Evolutionary conservation across 2,329 filamentous ascomycete genomes (phyloP).

Genomic region (Beauveria medogensis): DNA sequence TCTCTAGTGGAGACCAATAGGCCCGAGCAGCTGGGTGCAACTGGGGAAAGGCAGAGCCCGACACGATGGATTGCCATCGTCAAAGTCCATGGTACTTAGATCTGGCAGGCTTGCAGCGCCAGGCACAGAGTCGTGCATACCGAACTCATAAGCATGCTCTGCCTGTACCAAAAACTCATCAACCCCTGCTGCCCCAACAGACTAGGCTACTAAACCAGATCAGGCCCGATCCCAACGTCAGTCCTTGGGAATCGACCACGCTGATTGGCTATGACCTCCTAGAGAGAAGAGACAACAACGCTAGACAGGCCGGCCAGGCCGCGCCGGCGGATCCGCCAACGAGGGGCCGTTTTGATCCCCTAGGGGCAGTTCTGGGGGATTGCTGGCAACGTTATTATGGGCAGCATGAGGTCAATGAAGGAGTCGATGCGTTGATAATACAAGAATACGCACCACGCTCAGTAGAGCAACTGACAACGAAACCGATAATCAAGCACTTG

Average conservation of each 20-base stretch:
- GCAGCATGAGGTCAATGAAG: too few species aligned
- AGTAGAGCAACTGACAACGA: too few species aligned
- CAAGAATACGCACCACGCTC: too few species aligned
- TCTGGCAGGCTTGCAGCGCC: neutral
- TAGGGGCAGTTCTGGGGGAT: neutral
- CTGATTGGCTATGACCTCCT: neutral
- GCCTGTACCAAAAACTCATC: too few species aligned
- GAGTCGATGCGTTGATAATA: too few species aligned
- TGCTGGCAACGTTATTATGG: too few species aligned
- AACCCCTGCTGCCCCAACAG: neutral
- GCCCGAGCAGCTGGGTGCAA: too few species aligned
- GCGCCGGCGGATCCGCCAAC: constrained; percentile 3
- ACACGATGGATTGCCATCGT: neutral
- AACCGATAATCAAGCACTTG: too few species aligned
- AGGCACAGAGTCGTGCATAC: neutral
- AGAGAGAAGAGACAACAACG: constrained; percentile 6
- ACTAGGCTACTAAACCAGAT: neutral
- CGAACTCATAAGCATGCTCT: neutral
- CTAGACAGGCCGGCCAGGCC: neutral
- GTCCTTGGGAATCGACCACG: too few species aligned
- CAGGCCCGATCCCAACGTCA: neutral
- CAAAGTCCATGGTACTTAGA: neutral
- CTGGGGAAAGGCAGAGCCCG: neutral
- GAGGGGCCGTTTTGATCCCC: neutral
- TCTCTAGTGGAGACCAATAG: neutral